Evolutionary conservation across 768 basidiomycete species (phyloP).

Genomic region (Pleurotus djamor): DNA sequence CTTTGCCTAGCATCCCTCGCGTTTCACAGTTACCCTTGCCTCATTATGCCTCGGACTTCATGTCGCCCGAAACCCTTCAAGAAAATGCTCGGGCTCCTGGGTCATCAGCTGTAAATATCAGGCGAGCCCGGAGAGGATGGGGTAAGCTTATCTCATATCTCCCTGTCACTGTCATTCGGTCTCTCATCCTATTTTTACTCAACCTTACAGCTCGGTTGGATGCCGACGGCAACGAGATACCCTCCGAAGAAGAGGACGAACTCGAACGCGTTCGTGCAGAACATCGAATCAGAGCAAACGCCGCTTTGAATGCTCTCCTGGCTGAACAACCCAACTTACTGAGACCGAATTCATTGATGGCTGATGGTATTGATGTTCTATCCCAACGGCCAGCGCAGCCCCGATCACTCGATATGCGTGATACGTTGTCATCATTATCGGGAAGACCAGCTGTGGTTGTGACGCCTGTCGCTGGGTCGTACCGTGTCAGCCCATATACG

Average conservation of each 20-base stretch:
- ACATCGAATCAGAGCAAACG: conserved; percentile 34
- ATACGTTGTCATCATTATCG: neutral
- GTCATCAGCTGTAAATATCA: conserved; percentile 6
- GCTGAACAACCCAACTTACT: neutral
- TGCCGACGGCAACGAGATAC: conserved; percentile 62
- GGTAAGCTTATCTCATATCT: conserved; percentile 27
- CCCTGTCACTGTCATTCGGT: conserved; percentile 6
- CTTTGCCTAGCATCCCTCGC: neutral
- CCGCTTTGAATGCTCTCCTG: neutral
- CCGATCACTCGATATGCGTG: neutral
- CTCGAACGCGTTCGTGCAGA: conserved; percentile 52
- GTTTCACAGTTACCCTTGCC: neutral
- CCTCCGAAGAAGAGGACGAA: conserved; percentile 60
- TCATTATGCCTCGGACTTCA: neutral
- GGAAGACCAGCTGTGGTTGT: neutral
- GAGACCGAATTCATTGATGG: neutral
- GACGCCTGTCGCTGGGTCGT: neutral
- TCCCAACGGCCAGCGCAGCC: neutral
- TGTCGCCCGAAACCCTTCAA: neutral
- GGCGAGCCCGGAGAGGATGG: conserved; percentile 39
- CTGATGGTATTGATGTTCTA: neutral
- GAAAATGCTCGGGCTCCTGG: neutral
- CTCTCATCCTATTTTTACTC: neutral
- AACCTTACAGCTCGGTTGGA: conserved; percentile 40
- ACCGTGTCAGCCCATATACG: conserved; percentile 21